These are phyloP conservation scores for Taxawa tesnikishii DNA, from an alignment of 2,329 filamentous ascomycete species.

Conservation along the genomic window DNA sequence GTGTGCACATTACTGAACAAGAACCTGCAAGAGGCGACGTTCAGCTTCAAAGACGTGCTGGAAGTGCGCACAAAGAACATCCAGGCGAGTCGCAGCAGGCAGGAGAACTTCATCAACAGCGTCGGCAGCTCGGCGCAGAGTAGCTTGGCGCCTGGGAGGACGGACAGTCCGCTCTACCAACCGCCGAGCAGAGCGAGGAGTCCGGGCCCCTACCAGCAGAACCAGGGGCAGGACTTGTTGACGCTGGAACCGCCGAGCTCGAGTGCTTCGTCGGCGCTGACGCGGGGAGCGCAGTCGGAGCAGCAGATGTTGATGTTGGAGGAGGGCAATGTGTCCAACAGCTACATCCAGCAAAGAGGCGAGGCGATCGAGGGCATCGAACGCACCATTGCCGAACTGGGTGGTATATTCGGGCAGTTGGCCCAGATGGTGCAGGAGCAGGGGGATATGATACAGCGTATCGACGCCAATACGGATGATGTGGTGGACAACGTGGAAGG, in stretches of 20 bases:
- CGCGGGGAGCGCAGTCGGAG: conserved; percentile 51
- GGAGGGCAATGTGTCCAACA: conserved; percentile 72
- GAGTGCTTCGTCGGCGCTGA: conserved; percentile 29
- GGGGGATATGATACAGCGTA: conserved; percentile 93
- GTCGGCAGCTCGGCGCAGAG: conserved; percentile 42
- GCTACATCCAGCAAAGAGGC: conserved; percentile 84
- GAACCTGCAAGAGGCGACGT: conserved; percentile 81
- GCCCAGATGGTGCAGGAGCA: conserved; percentile 97
- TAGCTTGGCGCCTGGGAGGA: conserved; percentile 4
- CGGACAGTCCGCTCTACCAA: conserved; percentile 39
- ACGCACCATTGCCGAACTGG: conserved; percentile 84
- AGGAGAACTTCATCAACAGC: conserved; percentile 91
- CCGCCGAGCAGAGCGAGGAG: conserved; percentile 50
- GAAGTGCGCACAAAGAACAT: conserved; percentile 97
- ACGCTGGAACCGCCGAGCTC: conserved; percentile 61
- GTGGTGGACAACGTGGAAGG: conserved; percentile 98
- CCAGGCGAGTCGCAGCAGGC: conserved; percentile 79
- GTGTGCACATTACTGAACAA: conserved; percentile 86
- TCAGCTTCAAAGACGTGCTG: conserved; percentile 93
- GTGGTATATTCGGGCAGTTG: conserved; percentile 84
- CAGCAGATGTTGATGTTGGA: conserved; percentile 89
- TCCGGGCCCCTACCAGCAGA: conserved; percentile 12
- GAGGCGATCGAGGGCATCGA: conserved; percentile 97
- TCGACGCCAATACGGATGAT: conserved; percentile 94
- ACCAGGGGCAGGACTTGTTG: conserved; percentile 52